Evolutionary conservation across 352 stramenopile genomes (phyloP).

Genomic region (Thraustochytrium sp.): DNA sequence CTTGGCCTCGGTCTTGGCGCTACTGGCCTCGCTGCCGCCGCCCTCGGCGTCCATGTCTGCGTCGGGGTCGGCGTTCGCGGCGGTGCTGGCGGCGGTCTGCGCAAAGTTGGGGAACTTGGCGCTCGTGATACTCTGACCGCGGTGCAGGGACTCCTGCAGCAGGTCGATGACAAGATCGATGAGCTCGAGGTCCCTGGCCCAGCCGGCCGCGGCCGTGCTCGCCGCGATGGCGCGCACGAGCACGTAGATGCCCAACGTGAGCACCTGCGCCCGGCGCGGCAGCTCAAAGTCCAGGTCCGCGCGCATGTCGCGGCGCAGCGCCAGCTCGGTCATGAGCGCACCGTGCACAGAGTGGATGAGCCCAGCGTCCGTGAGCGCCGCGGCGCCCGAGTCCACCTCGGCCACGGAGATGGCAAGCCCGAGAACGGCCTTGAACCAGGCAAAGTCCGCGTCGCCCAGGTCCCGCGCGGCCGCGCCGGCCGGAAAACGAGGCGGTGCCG

Average conservation of each 20-base stretch:
- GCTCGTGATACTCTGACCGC: background rate
- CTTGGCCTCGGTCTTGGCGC: background rate
- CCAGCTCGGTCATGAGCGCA: background rate
- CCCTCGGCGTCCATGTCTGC: background rate
- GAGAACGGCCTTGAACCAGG: slow-evolving; percentile 25
- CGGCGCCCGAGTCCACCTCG: background rate
- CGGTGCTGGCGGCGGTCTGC: background rate
- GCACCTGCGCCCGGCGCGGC: background rate
- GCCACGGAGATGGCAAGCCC: background rate
- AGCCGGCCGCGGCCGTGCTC: slow-evolving; percentile 6
- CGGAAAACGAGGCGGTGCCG: background rate
- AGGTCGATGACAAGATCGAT: slow-evolving; percentile 32
- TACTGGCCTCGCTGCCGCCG: background rate
- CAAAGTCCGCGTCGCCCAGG: background rate
- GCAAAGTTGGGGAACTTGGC: background rate
- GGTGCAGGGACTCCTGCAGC: background rate
- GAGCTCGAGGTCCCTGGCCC: slow-evolving; percentile 32
- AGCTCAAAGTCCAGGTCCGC: background rate
- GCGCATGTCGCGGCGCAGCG: background rate
- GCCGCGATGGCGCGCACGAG: slow-evolving; percentile 5
- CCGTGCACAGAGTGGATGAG: slow-evolving; percentile 27
- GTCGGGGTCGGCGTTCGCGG: background rate
- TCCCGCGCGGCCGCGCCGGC: background rate
- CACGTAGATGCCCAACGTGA: background rate
- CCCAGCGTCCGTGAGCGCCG: slow-evolving; percentile 28